Base-by-base conservation (phyloP, 2,329 filamentous ascomycete genomes). In the Monosporascus ibericus region DNA sequence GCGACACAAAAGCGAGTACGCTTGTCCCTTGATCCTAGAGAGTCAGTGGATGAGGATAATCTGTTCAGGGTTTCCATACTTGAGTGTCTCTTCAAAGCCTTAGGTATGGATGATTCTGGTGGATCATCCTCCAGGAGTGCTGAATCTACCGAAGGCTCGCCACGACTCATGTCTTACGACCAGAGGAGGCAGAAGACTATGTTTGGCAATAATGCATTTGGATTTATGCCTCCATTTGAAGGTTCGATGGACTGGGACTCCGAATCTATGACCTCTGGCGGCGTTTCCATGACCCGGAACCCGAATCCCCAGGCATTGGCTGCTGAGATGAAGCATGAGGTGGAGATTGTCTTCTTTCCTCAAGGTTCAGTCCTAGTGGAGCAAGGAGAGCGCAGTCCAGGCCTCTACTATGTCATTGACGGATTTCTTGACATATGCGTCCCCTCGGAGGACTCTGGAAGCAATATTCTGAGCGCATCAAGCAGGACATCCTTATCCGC, bases 331-430 rank as follows among this genome's bases (percentile, higher is more conserved):
- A 87, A 87, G 57, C 87, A 95, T 56, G 94, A 99, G 50, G 83
- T 97, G 3, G 94, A 99, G 65, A 96, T 99, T 58, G 94, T 99
- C 6, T 97, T 89, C 72, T 99, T 99, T 59, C 92, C 92, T 0
- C 90, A 97, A 68, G 92, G 89, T 2, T 92, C 94, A 2, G 88
- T 99, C 1, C 78, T 99, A 17, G 92, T 99, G 0, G 94, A 99
- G 65, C 92, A 97, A 72, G 92, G 94, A 9, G 94, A 99, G 68
- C 82, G 94, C n/a, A 96, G 95, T 61, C 94, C 94, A 0, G 94
- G 94, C 0, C 70, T 99, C 1, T 99, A 99, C 72, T 99, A 99
- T 70, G 92, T 99, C 3, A 88, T 99, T 48, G 94, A 99, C 67
- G 94, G 94, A 0, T 99, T 99, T 63, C 74, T 99, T 37, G 94